A percentile compares a stretch with the other conserved stretches of the same genome.
Conservation (phyloP, 129 eudicot genomes). For the Tagetes patula region DNA sequence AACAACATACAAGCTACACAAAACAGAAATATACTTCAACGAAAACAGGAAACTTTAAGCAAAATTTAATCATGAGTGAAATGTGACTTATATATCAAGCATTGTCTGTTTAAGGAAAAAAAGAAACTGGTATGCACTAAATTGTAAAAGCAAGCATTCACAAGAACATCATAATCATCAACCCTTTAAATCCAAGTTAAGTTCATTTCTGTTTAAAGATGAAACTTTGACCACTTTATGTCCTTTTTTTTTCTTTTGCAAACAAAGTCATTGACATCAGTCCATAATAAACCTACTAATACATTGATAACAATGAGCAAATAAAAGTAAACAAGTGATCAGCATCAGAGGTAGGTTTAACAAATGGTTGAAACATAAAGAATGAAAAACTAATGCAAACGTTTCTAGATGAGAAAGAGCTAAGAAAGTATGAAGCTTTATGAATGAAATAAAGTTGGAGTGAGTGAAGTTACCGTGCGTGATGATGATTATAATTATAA, state of each 20-base stretch:
- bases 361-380: too few species aligned
- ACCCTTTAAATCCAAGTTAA: slow-evolving; percentile 2
- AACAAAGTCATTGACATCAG: not conserved
- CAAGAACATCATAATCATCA: not conserved
- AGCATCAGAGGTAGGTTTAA: too few species aligned
- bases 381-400: too few species aligned
- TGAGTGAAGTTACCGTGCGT: slow-evolving; percentile 19
- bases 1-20: not conserved
- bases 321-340: not conserved
- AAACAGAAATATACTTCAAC: slow-evolving; percentile 1
- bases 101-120: slow-evolving; percentile 2
- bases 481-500: too few species aligned
- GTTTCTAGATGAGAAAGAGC: not conserved
- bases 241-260: not conserved
- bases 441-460: not conserved
- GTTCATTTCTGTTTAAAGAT: slow-evolving; percentile 13
- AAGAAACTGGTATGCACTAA: not conserved
- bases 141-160: slow-evolving; percentile 13
- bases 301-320: not conserved
- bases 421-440: not conserved
- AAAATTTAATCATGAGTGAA: slow-evolving; percentile 14
- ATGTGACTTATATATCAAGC: slow-evolving; percentile 14
- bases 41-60: slow-evolving; percentile 18
- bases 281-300: not conserved
- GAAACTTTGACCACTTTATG: slow-evolving; percentile 12